A percentile compares a stretch with the other conserved stretches of the same genome.
phyloP scores from a whole-genome alignment of 441 rosid species.

The Eugenia klotzschiana region DNA sequence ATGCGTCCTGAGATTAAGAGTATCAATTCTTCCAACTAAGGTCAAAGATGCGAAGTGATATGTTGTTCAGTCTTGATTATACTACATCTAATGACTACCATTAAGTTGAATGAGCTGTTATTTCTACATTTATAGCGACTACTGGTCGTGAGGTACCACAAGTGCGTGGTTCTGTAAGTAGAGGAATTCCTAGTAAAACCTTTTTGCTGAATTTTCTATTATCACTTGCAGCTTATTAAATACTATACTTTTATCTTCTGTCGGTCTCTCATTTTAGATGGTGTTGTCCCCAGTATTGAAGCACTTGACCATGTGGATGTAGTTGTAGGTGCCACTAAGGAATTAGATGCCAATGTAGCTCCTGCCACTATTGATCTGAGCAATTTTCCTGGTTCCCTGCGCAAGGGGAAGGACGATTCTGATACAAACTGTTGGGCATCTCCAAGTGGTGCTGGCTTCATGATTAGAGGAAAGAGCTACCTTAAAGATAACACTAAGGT shows the following conservation, averaged over 20 bases:
- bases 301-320: slow-evolving; percentile 8
- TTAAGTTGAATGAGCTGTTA: background rate
- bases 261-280: background rate
- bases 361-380: slow-evolving; percentile 42
- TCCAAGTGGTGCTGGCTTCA: slow-evolving; percentile 81
- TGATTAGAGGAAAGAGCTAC: slow-evolving; percentile 91
- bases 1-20: background rate
- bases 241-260: background rate
- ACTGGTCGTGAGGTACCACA: background rate
- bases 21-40: background rate
- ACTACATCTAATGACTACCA: background rate
- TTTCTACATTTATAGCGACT: background rate
- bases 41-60: background rate
- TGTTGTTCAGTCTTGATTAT: background rate
- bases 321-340: slow-evolving; percentile 50
- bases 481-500: slow-evolving; percentile 84
- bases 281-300: background rate
- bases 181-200: background rate
- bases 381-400: slow-evolving; percentile 54
- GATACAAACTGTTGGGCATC: slow-evolving; percentile 88
- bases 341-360: slow-evolving; percentile 41
- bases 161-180: background rate
- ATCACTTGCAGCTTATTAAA: background rate
- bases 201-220: background rate
- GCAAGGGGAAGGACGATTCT: slow-evolving; percentile 41